Percentiles rank a stretch among this genome's conserved stretches.
Conservation (phyloP, 257 asterid species). For the Forsythia viridissima region DNA sequence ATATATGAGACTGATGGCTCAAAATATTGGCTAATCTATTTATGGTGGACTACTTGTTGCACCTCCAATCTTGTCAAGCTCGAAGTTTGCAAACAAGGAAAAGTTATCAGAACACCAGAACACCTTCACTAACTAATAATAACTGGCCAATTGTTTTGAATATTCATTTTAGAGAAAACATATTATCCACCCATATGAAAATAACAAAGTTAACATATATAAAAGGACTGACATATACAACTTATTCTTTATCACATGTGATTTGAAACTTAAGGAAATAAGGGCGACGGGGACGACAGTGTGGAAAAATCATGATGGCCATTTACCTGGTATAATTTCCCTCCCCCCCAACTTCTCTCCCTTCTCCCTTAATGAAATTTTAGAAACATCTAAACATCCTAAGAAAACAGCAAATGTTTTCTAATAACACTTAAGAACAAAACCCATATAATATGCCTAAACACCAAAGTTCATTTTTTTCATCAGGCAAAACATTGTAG, state of each 20-base stretch:
- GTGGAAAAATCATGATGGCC: slow-evolving; percentile 94
- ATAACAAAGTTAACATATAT: slow-evolving; percentile 54
- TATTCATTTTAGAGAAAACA: slow-evolving; percentile 61
- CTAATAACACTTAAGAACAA: no score
- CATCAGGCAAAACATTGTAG: no score
- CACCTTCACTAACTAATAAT: slow-evolving; percentile 61
- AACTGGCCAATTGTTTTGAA: slow-evolving; percentile 80
- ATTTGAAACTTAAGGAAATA: slow-evolving; percentile 81
- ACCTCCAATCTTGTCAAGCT: slow-evolving; percentile 90
- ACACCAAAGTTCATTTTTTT: no score
- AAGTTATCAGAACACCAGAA: slow-evolving; percentile 52
- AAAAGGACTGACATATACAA: slow-evolving; percentile 90
- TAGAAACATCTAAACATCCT: slow-evolving; percentile 6
- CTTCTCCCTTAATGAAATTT: slow-evolving; percentile 68
- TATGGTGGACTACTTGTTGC: slow-evolving; percentile 97
- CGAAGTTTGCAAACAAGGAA: slow-evolving; percentile 90
- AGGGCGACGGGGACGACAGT: slow-evolving; percentile 78
- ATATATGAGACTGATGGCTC: no score
- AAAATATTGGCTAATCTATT: no score
- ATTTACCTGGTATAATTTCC: slow-evolving; percentile 95
- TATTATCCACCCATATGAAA: slow-evolving; percentile 63
- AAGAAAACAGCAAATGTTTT: no score
- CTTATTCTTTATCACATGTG: slow-evolving; percentile 92
- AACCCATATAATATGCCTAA: no score
- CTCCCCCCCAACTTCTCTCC: no score